phyloP scores from a whole-genome alignment of 176 grass and related monocot genomes.

The Poa pratensis region DNA sequence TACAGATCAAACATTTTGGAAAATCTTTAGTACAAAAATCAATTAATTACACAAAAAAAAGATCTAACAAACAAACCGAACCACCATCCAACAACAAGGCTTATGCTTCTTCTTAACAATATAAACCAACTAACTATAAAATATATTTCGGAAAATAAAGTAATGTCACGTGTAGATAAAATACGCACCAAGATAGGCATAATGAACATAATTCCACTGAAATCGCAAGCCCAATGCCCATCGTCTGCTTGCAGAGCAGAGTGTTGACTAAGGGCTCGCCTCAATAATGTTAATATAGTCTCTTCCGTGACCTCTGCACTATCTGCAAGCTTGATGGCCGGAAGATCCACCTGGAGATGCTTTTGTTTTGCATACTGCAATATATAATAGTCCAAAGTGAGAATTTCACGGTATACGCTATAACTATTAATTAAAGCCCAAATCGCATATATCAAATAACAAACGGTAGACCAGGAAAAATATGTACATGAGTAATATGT shows the following conservation, averaged over 20 bases:
- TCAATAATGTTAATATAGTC: conserved; percentile 48
- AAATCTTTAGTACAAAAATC: too few relatives aligned
- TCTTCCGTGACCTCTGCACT: conserved; percentile 44
- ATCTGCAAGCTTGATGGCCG: conserved; percentile 24
- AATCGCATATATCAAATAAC: background rate
- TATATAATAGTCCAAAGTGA: background rate
- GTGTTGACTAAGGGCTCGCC: conserved; percentile 41
- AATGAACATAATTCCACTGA: conserved; percentile 62
- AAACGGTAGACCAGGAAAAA: background rate
- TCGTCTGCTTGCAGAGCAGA: conserved; percentile 59
- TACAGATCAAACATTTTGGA: background rate
- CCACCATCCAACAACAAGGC: background rate
- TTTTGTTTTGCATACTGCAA: conserved; percentile 55
- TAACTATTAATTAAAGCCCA: background rate
- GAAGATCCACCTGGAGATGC: conserved; percentile 26
- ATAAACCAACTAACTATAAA: background rate
- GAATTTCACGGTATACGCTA: background rate
- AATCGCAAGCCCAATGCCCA: conserved; percentile 59
- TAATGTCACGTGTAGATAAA: background rate
- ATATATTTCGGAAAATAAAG: background rate
- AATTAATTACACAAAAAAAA: background rate
- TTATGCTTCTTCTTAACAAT: too few relatives aligned
- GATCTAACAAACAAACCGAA: background rate
- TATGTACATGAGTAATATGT: too few relatives aligned
- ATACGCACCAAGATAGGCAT: conserved; percentile 51